Base-by-base conservation (phyloP, 371 early-diverging fungal species). In the Mucor irregularis region DNA sequence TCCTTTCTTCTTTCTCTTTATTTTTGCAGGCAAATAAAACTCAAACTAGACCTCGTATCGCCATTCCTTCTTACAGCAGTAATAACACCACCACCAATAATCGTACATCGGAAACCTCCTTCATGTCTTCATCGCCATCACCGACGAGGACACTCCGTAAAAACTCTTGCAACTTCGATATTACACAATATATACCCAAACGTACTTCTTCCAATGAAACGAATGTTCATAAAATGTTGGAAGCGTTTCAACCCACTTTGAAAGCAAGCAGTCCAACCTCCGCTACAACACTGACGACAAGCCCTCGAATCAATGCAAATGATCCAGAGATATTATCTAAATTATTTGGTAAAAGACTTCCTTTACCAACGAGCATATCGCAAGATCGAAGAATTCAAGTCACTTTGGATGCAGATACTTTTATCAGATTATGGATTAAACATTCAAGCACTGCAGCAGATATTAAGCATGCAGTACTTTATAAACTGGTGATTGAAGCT, bases 351-450 rank as follows among this genome's bases (percentile, higher is more conserved):
- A 42, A 61, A 44, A 21, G 53, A 21, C 29, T 60, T 1, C 60
- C 66, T 19, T 16, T 66, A 17, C 64, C 59, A 1, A 39, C 53
- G 14, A 29, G 9, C 1, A 34, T 47, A 17, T 39, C 56, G 2
- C 54, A 71, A 61, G 69, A 70, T 21, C 52, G 56, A 45, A 56
- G 61, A 25, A 68, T 68, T 24, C 68, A 68, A 38, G 64, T 68
- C 9, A 68, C 68, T 25, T 22, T 60, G 28, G 68, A 68, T 45
- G 53, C 64, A 30, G 68, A 68, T 13, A 64, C 58, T 7, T 68
- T 59, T 35, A 58, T 60, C 21, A 50, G 61, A 19, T 34, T 68
- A 13, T 64, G 64, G 53, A 56, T 68, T 19, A 56, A 45, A 11
- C 22, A 52, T 0, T 25, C 42, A 1, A 24, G 37, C 13, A 44